Conservation (phyloP, 306 rosid species). For the Trifolium fragiferum region DNA sequence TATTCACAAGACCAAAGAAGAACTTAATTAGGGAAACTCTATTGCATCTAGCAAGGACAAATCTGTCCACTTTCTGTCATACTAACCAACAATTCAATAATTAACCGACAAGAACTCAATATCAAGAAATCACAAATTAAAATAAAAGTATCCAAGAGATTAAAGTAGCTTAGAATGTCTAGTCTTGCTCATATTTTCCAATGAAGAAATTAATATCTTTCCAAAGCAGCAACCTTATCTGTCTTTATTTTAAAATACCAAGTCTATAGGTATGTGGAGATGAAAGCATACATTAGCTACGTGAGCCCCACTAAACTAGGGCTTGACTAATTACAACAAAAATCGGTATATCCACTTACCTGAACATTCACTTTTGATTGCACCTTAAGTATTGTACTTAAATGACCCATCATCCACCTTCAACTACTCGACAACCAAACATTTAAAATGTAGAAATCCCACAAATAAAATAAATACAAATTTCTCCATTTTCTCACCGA, state of each 20-base stretch:
- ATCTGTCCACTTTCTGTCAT: conserved; percentile 14
- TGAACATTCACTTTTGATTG: conserved; percentile 2
- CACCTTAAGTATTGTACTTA: conserved; percentile 9
- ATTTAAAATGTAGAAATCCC: conserved; percentile 13
- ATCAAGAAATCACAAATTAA: not conserved
- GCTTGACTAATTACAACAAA: not conserved
- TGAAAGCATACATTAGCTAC: not conserved
- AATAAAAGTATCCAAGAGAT: conserved; percentile 7
- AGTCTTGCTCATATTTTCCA: conserved; percentile 14
- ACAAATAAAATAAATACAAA: not conserved
- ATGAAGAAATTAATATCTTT: conserved; percentile 2
- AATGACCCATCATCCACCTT: conserved; percentile 13
- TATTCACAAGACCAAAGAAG: conserved; percentile 12
- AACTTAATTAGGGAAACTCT: not conserved
- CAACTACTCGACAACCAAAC: conserved; percentile 31
- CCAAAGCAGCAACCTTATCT: conserved; percentile 21
- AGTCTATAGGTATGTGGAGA: not conserved
- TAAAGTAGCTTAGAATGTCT: conserved; percentile 1
- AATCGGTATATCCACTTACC: not conserved
- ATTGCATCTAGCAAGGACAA: conserved; percentile 12
- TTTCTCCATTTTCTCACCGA: not conserved
- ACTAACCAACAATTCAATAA: conserved; percentile 12
- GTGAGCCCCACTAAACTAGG: not conserved
- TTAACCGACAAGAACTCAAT: conserved; percentile 25
- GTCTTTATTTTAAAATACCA: conserved; percentile 14